Conservation (phyloP, 768 basidiomycete genomes). For the Strobilomyces dryophilus region DNA sequence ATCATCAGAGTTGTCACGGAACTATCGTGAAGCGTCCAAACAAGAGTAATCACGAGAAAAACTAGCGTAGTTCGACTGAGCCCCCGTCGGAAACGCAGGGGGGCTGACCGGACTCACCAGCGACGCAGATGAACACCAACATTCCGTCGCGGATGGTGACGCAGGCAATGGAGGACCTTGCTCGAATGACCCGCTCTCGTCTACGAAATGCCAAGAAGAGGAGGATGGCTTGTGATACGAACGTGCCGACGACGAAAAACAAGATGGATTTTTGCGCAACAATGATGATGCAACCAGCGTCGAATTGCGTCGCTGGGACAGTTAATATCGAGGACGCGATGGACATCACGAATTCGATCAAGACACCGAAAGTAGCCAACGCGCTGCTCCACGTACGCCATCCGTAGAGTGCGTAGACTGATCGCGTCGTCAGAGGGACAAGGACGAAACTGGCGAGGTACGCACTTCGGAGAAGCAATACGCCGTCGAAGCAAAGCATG, state of each 20-base stretch:
- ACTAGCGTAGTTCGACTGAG: slow-evolving; percentile 5
- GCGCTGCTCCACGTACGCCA: background rate
- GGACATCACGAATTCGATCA: slow-evolving; percentile 8
- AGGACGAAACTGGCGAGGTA: background rate
- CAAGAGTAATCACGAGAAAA: slow-evolving; percentile 7
- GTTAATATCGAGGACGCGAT: background rate
- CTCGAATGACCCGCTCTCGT: background rate
- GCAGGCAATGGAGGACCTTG: slow-evolving; percentile 6
- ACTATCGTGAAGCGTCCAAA: background rate
- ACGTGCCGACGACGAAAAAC: slow-evolving; percentile 3
- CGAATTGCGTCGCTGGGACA: slow-evolving; percentile 6
- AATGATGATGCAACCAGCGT: slow-evolving; percentile 12
- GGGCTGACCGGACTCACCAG: slow-evolving; percentile 8
- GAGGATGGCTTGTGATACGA: slow-evolving; percentile 13
- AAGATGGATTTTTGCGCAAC: background rate
- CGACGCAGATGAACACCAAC: slow-evolving; percentile 10
- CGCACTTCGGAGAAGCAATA: slow-evolving; percentile 24
- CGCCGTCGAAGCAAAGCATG: slow-evolving; percentile 14
- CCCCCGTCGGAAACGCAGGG: background rate
- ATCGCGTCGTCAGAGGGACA: background rate
- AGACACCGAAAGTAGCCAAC: slow-evolving; percentile 2
- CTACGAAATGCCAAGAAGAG: slow-evolving; percentile 18
- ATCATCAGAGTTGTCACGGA: slow-evolving; percentile 7
- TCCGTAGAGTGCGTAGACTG: slow-evolving; percentile 22
- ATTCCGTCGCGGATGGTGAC: slow-evolving; percentile 24